Evolutionary conservation across 768 basidiomycete genomes (phyloP).

Genomic region (Lyophyllum atratum): DNA sequence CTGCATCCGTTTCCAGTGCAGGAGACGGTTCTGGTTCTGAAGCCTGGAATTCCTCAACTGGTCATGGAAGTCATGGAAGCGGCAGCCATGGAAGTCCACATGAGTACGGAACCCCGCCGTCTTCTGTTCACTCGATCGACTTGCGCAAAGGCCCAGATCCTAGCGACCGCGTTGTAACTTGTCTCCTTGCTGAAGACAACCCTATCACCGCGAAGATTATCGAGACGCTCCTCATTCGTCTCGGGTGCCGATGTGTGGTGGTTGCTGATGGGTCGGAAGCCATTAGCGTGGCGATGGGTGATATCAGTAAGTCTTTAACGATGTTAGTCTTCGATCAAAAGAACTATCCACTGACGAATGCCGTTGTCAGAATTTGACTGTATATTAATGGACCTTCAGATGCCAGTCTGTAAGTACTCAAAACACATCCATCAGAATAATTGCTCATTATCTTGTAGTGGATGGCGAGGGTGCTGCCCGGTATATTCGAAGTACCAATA

Average conservation of each 20-base stretch:
- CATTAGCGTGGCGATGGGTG: conserved; percentile 95
- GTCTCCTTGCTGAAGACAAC: conserved; percentile 94
- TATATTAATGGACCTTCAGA: conserved; percentile 93
- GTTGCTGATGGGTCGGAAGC: conserved; percentile 97
- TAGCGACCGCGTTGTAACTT: conserved; percentile 89
- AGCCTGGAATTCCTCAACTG: conserved; percentile 62
- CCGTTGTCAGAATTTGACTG: conserved; percentile 80
- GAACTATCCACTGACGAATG: conserved; percentile 19
- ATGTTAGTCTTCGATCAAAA: conserved; percentile 6
- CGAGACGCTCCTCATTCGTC: conserved; percentile 88
- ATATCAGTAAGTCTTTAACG: conserved; percentile 77
- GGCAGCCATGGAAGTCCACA: conserved; percentile 27
- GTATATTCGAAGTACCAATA: conserved; percentile 96
- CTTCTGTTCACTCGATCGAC: conserved; percentile 85
- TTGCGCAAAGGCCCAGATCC: conserved; percentile 75
- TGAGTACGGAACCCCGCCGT: conserved; percentile 71
- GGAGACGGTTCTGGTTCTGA: conserved; percentile 82
- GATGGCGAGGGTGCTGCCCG: conserved; percentile 96
- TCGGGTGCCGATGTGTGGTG: conserved; percentile 94
- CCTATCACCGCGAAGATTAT: conserved; percentile 98
- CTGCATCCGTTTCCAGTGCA: conserved; percentile 81
- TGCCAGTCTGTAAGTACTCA: conserved; percentile 80
- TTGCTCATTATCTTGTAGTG: conserved; percentile 43
- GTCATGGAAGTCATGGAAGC: conserved; percentile 32
- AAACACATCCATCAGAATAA: not conserved